Percentiles rank a stretch among this genome's conserved stretches.
These are phyloP conservation scores for Zygoascus tannicola DNA, from an alignment of 805 yeast species.

Conservation along the genomic window DNA sequence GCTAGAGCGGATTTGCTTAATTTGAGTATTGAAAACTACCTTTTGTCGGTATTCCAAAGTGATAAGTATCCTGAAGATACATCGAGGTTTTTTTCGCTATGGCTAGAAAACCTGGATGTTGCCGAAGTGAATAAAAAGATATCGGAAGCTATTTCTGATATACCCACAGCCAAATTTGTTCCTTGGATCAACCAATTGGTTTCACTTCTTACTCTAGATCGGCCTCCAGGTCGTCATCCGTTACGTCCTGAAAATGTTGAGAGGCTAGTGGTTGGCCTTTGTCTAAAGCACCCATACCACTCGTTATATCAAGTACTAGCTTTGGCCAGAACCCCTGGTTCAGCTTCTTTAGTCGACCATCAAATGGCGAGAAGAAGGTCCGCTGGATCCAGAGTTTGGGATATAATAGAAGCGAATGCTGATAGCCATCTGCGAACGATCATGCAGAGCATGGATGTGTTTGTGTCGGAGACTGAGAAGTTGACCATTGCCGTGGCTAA, in stretches of 20 bases:
- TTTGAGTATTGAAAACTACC: constrained; percentile 50
- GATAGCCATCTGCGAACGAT: constrained; percentile 3
- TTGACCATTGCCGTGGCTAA: background rate
- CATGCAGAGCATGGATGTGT: background rate
- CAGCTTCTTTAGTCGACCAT: background rate
- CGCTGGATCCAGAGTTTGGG: constrained; percentile 14
- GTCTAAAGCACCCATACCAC: constrained; percentile 61
- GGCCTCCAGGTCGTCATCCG: constrained; percentile 23
- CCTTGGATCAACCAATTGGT: constrained; percentile 79
- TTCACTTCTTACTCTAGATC: constrained; percentile 44
- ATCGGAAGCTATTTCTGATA: constrained; percentile 26
- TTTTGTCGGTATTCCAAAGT: constrained; percentile 41
- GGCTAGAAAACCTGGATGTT: constrained; percentile 56
- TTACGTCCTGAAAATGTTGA: constrained; percentile 42
- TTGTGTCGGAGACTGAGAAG: background rate
- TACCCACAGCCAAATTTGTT: constrained; percentile 56
- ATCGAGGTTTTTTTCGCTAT: constrained; percentile 72
- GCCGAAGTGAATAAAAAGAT: constrained; percentile 38
- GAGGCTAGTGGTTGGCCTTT: constrained; percentile 37
- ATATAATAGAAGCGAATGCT: background rate
- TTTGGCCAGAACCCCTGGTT: constrained; percentile 9
- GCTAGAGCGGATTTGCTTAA: constrained; percentile 31
- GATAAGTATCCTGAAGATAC: constrained; percentile 43
- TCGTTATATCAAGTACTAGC: constrained; percentile 41
- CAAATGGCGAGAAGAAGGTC: constrained; percentile 4